Percentiles rank a stretch among this genome's conserved stretches.
Evolutionary conservation across 352 stramenopile species (phyloP).

Genomic region (Pythium myriotylum): DNA sequence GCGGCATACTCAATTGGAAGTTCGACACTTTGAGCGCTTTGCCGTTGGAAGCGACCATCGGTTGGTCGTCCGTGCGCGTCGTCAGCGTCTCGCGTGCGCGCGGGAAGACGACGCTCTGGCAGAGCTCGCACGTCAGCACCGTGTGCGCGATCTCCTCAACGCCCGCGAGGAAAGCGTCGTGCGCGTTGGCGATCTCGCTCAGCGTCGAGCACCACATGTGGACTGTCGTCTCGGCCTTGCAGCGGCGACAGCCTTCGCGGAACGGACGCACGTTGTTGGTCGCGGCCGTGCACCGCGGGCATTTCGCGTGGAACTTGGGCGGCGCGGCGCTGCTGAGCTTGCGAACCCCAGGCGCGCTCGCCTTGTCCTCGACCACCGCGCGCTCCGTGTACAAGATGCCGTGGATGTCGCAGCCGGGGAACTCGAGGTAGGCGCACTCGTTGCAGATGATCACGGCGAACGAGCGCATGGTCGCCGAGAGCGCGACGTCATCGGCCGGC

Average conservation of each 20-base stretch:
- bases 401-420: constrained; percentile 86
- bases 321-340: background rate
- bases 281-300: constrained; percentile 73
- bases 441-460: constrained; percentile 85
- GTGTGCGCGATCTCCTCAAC: constrained; percentile 80
- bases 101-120: constrained; percentile 75
- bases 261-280: constrained; percentile 87
- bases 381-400: constrained; percentile 80
- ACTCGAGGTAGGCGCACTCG: constrained; percentile 86
- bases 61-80: constrained; percentile 49
- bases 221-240: constrained; percentile 70
- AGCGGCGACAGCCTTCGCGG: constrained; percentile 81
- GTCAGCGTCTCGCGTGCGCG: constrained; percentile 71
- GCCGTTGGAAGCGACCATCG: constrained; percentile 52
- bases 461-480: constrained; percentile 45
- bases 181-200: constrained; percentile 65
- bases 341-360: background rate
- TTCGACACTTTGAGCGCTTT: constrained; percentile 79
- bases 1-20: constrained; percentile 87
- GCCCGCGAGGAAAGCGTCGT: constrained; percentile 63
- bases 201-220: constrained; percentile 73
- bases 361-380: constrained; percentile 25
- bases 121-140: constrained; percentile 71
- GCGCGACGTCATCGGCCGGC: background rate
- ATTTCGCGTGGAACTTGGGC: constrained; percentile 69